Evolutionary conservation across 768 basidiomycete species (phyloP), one percentile per base, ranked within the genome.

Genomic region (Candolleomyces eurysporus): DNA sequence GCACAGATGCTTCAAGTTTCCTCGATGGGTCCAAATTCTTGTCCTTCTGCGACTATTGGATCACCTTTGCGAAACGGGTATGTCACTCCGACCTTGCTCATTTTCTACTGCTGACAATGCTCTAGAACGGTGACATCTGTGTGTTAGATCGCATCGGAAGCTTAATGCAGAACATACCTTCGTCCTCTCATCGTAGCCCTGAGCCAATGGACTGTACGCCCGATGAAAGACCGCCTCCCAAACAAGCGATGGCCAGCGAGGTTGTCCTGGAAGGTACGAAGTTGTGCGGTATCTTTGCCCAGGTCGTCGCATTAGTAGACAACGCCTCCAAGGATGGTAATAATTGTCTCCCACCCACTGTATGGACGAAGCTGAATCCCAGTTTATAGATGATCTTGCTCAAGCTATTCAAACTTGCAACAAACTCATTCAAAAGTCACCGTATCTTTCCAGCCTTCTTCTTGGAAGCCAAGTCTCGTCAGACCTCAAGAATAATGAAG

Each of bases 11-110:
- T 17, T 68, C 60, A 2, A 63, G 39, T 0, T 87, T 88, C 63
- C 64, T 84, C 59, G 71, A 64, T 21, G 85, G 85, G 3, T 78
- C 73, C 51, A 76, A 79, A 0, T 93, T 89, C 66, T 62, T 84
- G 14, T 75, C 76, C 8, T 83, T 89, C 69, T 91, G 90, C 68
- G 89, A 92, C 64, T 85, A 83, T 58, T 91, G 91, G 86, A 80
- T 85, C 65, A 76, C 73, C 19, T 83, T 91, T 64, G 89, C 91
- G 0, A 84, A 83, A 66, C 79, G 79, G 76, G 91, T 89, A 21
- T 9, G 46, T 48, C 48, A 8, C 26, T 58, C 16, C 36, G 17
- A 30, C 13, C 32, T 30, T 16, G 56, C 57, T 14, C 16, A 36
- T 11, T 53, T 52, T 46, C 22, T 58, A 5, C 46, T 53, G 32